phyloP scores from a whole-genome alignment of 148 eudicot genomes.

The Heliamphora exappendiculata region DNA sequence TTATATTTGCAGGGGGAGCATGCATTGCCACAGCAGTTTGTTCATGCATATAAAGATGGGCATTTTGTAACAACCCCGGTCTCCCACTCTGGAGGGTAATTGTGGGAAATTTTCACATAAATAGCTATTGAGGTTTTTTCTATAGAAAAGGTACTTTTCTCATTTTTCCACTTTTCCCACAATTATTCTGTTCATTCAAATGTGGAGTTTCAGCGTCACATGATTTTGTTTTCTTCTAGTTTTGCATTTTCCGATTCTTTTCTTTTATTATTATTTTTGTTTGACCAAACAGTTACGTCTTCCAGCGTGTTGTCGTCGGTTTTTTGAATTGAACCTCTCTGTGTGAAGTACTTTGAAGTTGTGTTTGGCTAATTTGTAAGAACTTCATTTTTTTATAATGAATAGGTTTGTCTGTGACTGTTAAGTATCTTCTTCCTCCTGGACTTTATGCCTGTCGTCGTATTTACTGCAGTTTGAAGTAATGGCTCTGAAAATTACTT shows the following conservation, averaged over 20 bases:
- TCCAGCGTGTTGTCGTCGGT: neutral
- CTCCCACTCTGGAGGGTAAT: slow-evolving; percentile 88
- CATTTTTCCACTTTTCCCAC: slow-evolving; percentile 2
- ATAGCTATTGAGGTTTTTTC: neutral
- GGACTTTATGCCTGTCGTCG: no score
- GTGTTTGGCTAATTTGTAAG: no score
- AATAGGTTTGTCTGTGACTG: no score
- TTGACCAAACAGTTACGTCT: neutral
- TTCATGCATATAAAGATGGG: slow-evolving; percentile 70
- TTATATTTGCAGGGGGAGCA: slow-evolving; percentile 66
- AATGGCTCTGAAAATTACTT: no score
- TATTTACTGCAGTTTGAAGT: no score
- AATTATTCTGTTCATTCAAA: neutral
- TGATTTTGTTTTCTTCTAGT: neutral
- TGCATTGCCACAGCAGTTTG: slow-evolving; percentile 84
- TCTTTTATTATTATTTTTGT: no score
- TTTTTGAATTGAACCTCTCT: no score
- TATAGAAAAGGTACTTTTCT: no score
- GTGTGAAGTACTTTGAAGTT: no score
- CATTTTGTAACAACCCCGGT: slow-evolving; percentile 78
- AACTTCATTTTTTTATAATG: no score
- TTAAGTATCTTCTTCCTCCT: no score
- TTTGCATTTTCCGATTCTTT: neutral
- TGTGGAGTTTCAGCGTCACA: neutral
- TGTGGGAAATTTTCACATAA: neutral